These are phyloP conservation scores for Babjeviella inositovora DNA, from an alignment of 805 yeast species.

Conservation along the genomic window DNA sequence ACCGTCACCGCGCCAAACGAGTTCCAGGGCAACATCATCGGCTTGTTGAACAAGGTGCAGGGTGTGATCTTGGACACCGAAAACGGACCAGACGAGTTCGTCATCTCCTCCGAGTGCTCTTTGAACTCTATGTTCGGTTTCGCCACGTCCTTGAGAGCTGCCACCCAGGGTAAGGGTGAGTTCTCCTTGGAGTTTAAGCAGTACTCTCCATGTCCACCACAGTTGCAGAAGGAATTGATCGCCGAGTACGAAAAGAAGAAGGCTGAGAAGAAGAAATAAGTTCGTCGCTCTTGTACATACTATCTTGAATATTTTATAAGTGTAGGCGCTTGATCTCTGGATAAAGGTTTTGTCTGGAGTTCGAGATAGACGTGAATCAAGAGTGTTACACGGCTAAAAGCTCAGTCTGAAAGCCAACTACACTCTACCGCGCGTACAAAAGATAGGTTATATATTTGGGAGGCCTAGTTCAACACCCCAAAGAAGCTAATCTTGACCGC, in stretches of 20 bases:
- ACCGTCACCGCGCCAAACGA: slow-evolving; percentile 90
- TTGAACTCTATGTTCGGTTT: slow-evolving; percentile 92
- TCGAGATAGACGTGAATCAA: too few species aligned
- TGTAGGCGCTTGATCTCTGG: too few species aligned
- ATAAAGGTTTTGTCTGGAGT: too few species aligned
- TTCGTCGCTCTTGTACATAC: too few species aligned
- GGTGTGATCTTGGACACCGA: slow-evolving; percentile 92
- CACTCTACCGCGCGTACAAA: too few species aligned
- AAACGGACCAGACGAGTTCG: slow-evolving; percentile 87
- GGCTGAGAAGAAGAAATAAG: slow-evolving; percentile 13
- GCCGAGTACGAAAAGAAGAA: slow-evolving; percentile 63
- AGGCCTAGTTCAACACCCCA: slow-evolving; percentile 11
- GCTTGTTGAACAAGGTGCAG: slow-evolving; percentile 77
- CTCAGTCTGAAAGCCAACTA: too few species aligned
- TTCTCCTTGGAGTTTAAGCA: slow-evolving; percentile 89
- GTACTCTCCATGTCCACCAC: slow-evolving; percentile 82
- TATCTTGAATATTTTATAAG: too few species aligned
- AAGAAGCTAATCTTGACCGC: slow-evolving; percentile 56
- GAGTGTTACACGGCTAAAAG: too few species aligned
- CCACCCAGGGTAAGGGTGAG: slow-evolving; percentile 98
- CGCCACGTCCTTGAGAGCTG: slow-evolving; percentile 88
- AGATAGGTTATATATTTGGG: too few species aligned
- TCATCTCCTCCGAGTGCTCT: slow-evolving; percentile 90
- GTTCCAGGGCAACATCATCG: slow-evolving; percentile 89
- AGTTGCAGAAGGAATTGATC: slow-evolving; percentile 78